These are phyloP conservation scores for Kentomonas sorsogonicus DNA, from an alignment of 208 protist genomes.

Conservation along the genomic window DNA sequence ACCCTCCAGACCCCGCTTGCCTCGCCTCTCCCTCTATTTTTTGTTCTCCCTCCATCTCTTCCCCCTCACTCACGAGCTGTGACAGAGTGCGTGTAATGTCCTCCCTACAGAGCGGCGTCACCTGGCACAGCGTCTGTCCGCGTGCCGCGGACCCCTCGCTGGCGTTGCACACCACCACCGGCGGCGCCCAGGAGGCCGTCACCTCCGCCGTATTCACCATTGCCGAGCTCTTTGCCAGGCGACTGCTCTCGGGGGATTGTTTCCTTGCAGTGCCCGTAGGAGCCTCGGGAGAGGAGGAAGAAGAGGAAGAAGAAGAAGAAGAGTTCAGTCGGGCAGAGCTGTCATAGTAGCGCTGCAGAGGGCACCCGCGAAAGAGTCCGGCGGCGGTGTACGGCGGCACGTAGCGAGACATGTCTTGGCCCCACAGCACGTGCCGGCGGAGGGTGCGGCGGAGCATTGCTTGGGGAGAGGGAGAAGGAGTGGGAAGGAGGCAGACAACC, in stretches of 20 bases:
- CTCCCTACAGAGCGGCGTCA: too few relatives aligned
- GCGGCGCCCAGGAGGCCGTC: slow-evolving; percentile 1
- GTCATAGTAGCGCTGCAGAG: slow-evolving; percentile 12
- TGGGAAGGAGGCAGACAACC: background rate
- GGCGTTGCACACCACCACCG: slow-evolving; percentile 13
- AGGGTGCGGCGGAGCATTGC: background rate
- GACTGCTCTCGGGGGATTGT: background rate
- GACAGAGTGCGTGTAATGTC: too few relatives aligned
- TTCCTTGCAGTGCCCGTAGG: background rate
- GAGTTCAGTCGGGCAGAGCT: background rate
- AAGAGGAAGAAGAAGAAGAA: background rate
- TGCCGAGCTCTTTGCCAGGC: background rate
- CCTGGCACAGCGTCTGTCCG: too few relatives aligned
- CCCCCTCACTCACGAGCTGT: too few relatives aligned
- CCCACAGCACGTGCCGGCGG: slow-evolving; percentile 13
- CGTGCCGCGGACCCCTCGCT: slow-evolving; percentile 1
- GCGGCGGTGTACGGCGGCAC: slow-evolving; percentile 7
- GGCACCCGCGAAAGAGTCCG: slow-evolving; percentile 7
- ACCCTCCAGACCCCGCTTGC: background rate
- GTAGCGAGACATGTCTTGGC: slow-evolving; percentile 5
- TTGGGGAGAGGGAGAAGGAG: background rate
- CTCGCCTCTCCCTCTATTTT: too few relatives aligned
- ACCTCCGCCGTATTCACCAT: background rate
- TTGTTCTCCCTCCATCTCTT: background rate
- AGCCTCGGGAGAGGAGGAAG: background rate